Evolutionary conservation across 2,329 filamentous ascomycete species (phyloP), one percentile per base, ranked within the genome.

Genomic region (Penicillium sp.): DNA sequence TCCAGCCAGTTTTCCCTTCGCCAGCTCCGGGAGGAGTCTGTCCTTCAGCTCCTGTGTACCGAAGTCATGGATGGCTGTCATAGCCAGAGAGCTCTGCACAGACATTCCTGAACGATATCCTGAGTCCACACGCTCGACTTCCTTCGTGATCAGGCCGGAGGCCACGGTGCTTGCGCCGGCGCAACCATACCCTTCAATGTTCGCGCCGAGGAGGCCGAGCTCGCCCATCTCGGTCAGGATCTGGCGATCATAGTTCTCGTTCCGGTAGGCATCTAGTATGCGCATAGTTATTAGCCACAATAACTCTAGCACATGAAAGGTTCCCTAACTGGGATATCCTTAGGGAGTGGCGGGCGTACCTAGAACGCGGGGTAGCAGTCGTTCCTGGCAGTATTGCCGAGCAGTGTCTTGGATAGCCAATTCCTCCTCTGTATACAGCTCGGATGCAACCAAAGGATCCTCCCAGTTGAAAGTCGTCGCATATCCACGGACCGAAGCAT

Each of bases 21-120:
- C 89, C 77, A 95, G 83, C 15, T 77, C 74, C 0, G 88, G 88
- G 13, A 95, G 73, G 60, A 87, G 89, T 57, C 80, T 85, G 55
- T 95, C 84, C 72, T 95, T 95, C 64, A 88, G 84, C 71, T 95
- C 89, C 62, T 84, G 72, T n/a, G 85, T 83, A 4, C 89, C 89
- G 60, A 90, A 91, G 61, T 94, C 87, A 66, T 90, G 77, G 61
- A 95, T 95, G 24, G 87, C 88, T 19, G 88, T 89, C 90, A 95
- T 95, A 19, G 85, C 87, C n/a, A 95, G 75, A 1, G 89, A 93
- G 53, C 87, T 91, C 69, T 95, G 89, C 19, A 95, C 90, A 6
- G 88, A 94, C 85, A 95, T 94, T 57, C 87, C 89, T 43, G 88
- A 94, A 51, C 90, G 81, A 71, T 95, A 95, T 43, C 89, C 90